These are phyloP conservation scores for Melastoma candidum DNA, from an alignment of 441 rosid species.

Conservation along the genomic window DNA sequence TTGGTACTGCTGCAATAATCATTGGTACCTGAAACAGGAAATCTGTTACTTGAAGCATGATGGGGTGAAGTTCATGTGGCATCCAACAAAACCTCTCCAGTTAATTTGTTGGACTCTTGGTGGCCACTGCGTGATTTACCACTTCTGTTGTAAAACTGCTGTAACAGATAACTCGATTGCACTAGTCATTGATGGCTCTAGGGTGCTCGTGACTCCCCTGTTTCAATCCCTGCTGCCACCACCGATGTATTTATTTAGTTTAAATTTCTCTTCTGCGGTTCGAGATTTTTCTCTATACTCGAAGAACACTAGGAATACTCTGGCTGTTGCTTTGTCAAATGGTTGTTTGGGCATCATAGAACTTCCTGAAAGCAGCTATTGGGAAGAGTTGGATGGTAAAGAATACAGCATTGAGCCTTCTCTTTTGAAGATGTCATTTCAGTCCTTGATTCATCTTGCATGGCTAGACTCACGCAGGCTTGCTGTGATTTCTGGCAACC, in stretches of 20 bases:
- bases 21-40: constrained; percentile 91
- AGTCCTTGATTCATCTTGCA: constrained; percentile 54
- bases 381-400: constrained; percentile 86
- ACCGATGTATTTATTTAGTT: constrained; percentile 69
- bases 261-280: constrained; percentile 53
- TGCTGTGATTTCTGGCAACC: constrained; percentile 60
- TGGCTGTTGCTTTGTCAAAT: constrained; percentile 70
- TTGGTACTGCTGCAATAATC: constrained; percentile 82
- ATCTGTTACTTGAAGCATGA: constrained; percentile 46
- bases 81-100: constrained; percentile 80
- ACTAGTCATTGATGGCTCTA: constrained; percentile 64
- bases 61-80: constrained; percentile 78
- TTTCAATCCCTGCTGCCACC: constrained; percentile 80
- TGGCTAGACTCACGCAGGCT: constrained; percentile 70
- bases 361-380: constrained; percentile 53
- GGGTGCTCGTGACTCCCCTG: constrained; percentile 71
- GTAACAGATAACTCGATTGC: constrained; percentile 73
- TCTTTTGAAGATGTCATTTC: constrained; percentile 34
- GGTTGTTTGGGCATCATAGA: constrained; percentile 63
- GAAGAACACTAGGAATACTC: constrained; percentile 38
- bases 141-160: constrained; percentile 69
- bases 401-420: constrained; percentile 51
- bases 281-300: constrained; percentile 54
- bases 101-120: constrained; percentile 71
- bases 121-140: constrained; percentile 55